Base-by-base conservation (phyloP, 495 filamentous ascomycete species). In the Ascodesmis nigricans region DNA sequence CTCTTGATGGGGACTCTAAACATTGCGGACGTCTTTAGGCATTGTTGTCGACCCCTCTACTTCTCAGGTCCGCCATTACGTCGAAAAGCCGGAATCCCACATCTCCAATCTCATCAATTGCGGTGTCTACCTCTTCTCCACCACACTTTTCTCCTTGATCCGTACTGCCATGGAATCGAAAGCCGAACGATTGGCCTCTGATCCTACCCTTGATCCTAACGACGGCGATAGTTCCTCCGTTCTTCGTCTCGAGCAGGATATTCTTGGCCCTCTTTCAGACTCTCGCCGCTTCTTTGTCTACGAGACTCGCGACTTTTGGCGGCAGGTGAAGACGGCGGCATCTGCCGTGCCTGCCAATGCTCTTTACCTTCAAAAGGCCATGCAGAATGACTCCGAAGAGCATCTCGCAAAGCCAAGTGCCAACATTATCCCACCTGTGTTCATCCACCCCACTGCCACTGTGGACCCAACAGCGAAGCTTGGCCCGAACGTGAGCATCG, bases 61-160 rank as follows among this genome's bases (percentile, higher is more conserved):
- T 49, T 82, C 83, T 55, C 79, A 83, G 31, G 87, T 99, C 30
- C 73, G 93, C 29, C 87, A 99, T 62, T 99, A 99, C 59, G 87
- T 99, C 55, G 87, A 99, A 67, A 95, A 95, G 64, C 87, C 87
- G 39, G 87, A 99, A 56, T 87, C 78, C 30, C 78, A 92, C 58
- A 95, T 99, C 56, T 90, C 78, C 38, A 93, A 95, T 56, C 65
- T 99, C 31, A 99, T 99, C 67, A 99, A 99, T 65, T 95, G 87
- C 56, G 87, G 87, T 36, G 90, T 99, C 40, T 99, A 99, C 58
- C 75, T 99, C 31, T 99, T 99, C 58, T 64, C 75, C 16, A 82
- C 84, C 47, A 77, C 73, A 55, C 87, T 99, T 55, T 95, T 99
- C 69, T 82, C 87, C 27, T 75, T 80, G 38, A 92, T 99, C 54